Conservation (phyloP, 2,329 filamentous ascomycete species). For the Hypoxylon rubiginosum region DNA sequence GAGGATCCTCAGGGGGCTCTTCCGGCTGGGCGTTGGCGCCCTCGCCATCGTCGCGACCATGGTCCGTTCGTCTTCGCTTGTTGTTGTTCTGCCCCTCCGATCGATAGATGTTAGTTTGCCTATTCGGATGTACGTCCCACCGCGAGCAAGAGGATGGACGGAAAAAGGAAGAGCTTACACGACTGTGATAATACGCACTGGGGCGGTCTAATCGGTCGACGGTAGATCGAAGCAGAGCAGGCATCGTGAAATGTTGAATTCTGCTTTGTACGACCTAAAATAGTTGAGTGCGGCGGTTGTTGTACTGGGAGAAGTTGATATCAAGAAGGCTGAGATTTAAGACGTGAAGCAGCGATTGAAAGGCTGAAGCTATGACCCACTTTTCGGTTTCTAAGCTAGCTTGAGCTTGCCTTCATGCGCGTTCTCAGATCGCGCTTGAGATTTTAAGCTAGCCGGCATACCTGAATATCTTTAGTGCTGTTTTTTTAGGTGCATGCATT, state of each 20-base stretch:
- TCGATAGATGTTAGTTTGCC: conserved; percentile 30
- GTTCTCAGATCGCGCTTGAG: conserved; percentile 35
- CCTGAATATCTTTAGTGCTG: background rate
- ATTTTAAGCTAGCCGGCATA: conserved; percentile 10
- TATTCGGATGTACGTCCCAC: too few species aligned
- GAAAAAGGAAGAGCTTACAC: conserved; percentile 67
- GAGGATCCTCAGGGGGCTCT: conserved; percentile 77
- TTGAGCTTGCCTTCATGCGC: conserved; percentile 11
- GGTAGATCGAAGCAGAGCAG: conserved; percentile 70
- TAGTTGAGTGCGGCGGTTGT: background rate
- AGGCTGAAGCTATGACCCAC: conserved; percentile 33
- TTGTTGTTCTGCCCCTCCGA: conserved; percentile 79
- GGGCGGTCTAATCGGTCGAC: conserved; percentile 94
- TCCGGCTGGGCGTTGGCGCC: conserved; percentile 59
- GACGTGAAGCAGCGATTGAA: conserved; percentile 18
- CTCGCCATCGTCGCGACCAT: conserved; percentile 62
- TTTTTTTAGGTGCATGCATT: too few species aligned
- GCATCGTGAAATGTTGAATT: conserved; percentile 55
- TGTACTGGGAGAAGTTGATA: conserved; percentile 4
- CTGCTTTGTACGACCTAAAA: conserved; percentile 4
- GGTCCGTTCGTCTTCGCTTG: conserved; percentile 73
- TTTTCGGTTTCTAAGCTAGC: conserved; percentile 13
- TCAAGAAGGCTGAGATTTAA: conserved; percentile 29
- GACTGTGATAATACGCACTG: conserved; percentile 90
- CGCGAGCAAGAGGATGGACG: conserved; percentile 13